Conservation (phyloP, 2,329 filamentous ascomycete species). For the Diaporthe caulivora region DNA sequence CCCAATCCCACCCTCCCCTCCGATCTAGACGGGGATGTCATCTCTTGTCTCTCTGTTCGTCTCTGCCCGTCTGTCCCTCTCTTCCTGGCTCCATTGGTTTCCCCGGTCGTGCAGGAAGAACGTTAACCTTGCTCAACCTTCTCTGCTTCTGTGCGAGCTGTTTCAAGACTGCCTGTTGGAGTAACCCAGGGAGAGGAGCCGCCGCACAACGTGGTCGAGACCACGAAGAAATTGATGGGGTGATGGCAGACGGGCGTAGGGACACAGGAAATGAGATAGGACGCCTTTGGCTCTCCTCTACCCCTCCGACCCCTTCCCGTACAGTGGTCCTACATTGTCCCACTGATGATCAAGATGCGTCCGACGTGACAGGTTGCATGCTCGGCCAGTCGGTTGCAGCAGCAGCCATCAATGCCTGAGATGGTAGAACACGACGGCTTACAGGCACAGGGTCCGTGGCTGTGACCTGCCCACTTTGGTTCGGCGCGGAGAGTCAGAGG, state of each 20-base stretch:
- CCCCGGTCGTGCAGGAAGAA: not conserved
- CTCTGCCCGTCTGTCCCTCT: not conserved
- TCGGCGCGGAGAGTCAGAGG: not conserved
- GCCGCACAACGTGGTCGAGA: slow-evolving; percentile 14
- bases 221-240: slow-evolving; percentile 12
- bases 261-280: slow-evolving; percentile 26
- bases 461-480: not conserved
- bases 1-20: slow-evolving; percentile 32
- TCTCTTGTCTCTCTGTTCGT: slow-evolving; percentile 4
- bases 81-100: not conserved
- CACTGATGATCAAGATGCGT: slow-evolving; percentile 35
- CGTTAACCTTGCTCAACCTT: not conserved
- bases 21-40: slow-evolving; percentile 14
- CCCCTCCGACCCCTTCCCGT: not conserved
- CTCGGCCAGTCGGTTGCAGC: slow-evolving; percentile 12
- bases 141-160: not conserved
- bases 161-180: slow-evolving; percentile 16
- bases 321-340: slow-evolving; percentile 11
- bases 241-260: not conserved
- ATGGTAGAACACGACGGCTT: not conserved
- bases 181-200: not conserved
- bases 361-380: slow-evolving; percentile 35
- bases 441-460: not conserved
- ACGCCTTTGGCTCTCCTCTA: not conserved
- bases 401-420: not conserved